phyloP scores from a whole-genome alignment of 345 rosid species.

The Arabis alpina region DNA sequence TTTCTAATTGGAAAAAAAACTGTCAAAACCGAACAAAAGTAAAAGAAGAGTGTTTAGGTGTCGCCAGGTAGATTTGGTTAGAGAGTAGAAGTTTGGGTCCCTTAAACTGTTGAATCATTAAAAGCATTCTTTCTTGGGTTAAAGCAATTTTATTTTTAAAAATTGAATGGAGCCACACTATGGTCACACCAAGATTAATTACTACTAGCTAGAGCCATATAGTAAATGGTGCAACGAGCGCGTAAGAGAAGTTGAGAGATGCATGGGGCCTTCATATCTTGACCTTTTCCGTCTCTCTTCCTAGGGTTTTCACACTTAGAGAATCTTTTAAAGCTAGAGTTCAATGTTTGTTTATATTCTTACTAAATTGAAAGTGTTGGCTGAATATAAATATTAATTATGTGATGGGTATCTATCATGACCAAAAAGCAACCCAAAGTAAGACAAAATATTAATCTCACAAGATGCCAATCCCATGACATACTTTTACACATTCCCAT shows the following conservation, averaged over 20 bases:
- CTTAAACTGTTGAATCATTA: constrained; percentile 31
- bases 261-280: constrained; percentile 48
- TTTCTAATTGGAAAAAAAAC: not conserved
- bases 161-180: not conserved
- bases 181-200: not conserved
- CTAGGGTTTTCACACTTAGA: constrained; percentile 54
- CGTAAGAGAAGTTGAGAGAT: constrained; percentile 20
- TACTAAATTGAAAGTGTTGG: not conserved
- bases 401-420: constrained; percentile 13
- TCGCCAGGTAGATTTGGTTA: constrained; percentile 39
- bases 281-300: constrained; percentile 54
- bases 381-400: not conserved
- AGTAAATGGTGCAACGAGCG: constrained; percentile 6
- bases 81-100: constrained; percentile 26
- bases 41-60: constrained; percentile 34
- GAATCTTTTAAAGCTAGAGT: constrained; percentile 52
- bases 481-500: constrained; percentile 42
- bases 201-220: not conserved
- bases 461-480: constrained; percentile 48
- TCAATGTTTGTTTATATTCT: not conserved
- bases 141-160: not conserved
- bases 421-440: constrained; percentile 45
- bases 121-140: constrained; percentile 28
- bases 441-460: constrained; percentile 38
- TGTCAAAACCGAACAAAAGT: constrained; percentile 21